phyloP scores from a whole-genome alignment of 2,329 filamentous ascomycete species.

The Uncinocarpus reesii region DNA sequence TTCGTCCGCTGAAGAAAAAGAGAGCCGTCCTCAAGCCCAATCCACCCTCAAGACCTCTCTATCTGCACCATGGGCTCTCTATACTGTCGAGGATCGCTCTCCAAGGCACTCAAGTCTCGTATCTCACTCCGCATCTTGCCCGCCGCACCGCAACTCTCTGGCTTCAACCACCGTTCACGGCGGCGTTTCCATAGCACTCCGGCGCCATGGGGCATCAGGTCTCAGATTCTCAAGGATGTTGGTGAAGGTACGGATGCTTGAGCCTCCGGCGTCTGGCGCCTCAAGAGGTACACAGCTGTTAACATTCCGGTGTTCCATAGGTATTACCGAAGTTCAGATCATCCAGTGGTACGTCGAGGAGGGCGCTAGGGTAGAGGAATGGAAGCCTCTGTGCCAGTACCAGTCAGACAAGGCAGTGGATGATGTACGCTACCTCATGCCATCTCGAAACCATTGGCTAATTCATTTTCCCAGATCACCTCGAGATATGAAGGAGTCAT shows the following conservation, averaged over 20 bases:
- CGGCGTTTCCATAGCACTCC: conserved; percentile 30
- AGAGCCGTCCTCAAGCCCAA: conserved; percentile 1
- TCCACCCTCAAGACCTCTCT: not conserved
- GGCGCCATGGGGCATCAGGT: conserved; percentile 28
- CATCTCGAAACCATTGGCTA: not conserved
- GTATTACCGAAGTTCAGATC: conserved; percentile 95
- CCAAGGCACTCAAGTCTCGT: conserved; percentile 23
- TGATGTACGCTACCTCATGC: conserved; percentile 35
- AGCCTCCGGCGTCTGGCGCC: no score
- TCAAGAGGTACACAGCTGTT: no score
- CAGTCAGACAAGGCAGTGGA: conserved; percentile 88
- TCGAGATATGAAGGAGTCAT: conserved; percentile 91
- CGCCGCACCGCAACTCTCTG: conserved; percentile 17
- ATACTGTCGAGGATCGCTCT: conserved; percentile 25
- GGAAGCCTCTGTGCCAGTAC: conserved; percentile 94
- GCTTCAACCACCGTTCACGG: conserved; percentile 16
- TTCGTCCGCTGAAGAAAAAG: conserved; percentile 7
- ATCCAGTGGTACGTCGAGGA: conserved; percentile 99
- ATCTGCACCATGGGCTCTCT: conserved; percentile 17
- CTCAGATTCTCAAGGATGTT: conserved; percentile 36
- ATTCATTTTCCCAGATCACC: conserved; percentile 61
- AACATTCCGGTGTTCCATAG: conserved; percentile 37
- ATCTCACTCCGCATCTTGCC: conserved; percentile 22
- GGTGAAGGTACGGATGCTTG: conserved; percentile 29
- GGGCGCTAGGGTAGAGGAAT: conserved; percentile 90